Conservation (phyloP, 2,329 filamentous ascomycete genomes). For the Clonostachys sp. region DNA sequence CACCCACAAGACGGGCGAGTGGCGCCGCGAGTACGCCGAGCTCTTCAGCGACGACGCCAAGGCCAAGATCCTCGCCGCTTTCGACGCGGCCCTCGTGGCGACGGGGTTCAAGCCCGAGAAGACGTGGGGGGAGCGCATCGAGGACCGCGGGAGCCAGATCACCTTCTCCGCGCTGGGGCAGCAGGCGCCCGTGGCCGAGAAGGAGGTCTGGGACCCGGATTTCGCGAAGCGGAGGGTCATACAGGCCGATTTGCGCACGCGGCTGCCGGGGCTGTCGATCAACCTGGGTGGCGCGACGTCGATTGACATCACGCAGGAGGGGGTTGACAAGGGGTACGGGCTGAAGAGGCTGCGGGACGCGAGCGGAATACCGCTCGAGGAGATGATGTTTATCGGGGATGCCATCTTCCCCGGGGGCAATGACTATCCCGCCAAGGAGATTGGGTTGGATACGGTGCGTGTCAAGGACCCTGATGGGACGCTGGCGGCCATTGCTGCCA, state of each 20-base stretch:
- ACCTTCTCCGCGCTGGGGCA: conserved; percentile 34
- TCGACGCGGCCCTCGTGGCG: conserved; percentile 24
- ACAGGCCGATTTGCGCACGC: conserved; percentile 23
- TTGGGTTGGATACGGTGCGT: conserved; percentile 1
- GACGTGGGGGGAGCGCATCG: conserved; percentile 31
- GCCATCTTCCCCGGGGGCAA: conserved; percentile 32
- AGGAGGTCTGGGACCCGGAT: conserved; percentile 30
- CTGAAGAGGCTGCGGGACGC: conserved; percentile 15
- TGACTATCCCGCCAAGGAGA: conserved; percentile 11
- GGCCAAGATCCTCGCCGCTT: conserved; percentile 21
- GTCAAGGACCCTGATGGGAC: conserved; percentile 3
- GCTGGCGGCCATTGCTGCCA: conserved; percentile 2
- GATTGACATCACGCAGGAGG: conserved; percentile 30
- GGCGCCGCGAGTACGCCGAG: conserved; percentile 28
- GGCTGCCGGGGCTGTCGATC: conserved; percentile 28
- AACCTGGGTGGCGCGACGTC: conserved; percentile 33
- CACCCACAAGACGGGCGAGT: conserved; percentile 16
- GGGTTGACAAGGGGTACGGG: conserved; percentile 29
- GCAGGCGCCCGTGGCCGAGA: conserved; percentile 23
- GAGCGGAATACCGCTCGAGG: conserved; percentile 23
- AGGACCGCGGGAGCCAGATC: conserved; percentile 33
- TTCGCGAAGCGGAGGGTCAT: conserved; percentile 31
- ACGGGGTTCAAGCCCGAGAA: conserved; percentile 27
- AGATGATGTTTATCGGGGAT: conserved; percentile 34
- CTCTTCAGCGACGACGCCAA: conserved; percentile 16